Evolutionary conservation across 2,329 filamentous ascomycete species (phyloP).

Genomic region (Drechslerella stenobrocha): DNA sequence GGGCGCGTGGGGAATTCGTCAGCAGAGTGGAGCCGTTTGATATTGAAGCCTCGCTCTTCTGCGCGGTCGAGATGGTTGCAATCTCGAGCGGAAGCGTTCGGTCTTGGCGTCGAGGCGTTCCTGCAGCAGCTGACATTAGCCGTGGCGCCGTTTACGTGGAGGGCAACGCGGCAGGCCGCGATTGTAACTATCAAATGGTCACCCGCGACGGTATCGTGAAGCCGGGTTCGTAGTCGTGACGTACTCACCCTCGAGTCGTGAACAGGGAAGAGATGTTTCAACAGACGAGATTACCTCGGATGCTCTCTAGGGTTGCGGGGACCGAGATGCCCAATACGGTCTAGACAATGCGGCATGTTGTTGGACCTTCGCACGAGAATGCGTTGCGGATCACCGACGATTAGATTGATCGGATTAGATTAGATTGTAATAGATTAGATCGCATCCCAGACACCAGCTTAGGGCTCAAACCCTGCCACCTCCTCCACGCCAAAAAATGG

Average conservation of each 20-base stretch:
- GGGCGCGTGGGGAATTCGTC: slow-evolving; percentile 2
- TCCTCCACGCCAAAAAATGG: background rate
- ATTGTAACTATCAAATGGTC: no score
- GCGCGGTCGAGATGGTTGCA: no score
- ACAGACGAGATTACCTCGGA: no score
- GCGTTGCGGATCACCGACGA: background rate
- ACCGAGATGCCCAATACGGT: no score
- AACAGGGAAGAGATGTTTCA: no score
- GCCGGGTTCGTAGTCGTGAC: no score
- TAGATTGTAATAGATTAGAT: slow-evolving; percentile 12
- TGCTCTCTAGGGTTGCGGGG: no score
- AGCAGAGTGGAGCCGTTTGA: no score
- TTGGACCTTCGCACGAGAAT: background rate
- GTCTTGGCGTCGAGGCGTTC: background rate
- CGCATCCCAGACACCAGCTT: background rate
- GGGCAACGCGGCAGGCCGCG: background rate
- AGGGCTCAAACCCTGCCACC: slow-evolving; percentile 29
- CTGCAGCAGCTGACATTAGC: background rate
- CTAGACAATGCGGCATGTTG: no score
- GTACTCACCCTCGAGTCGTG: no score
- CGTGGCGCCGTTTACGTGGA: background rate
- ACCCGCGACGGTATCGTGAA: no score
- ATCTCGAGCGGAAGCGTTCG: background rate
- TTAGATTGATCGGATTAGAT: slow-evolving; percentile 10
- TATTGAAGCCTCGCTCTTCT: no score